Evolutionary conservation across 2,329 filamentous ascomycete genomes (phyloP), one percentile per base, ranked within the genome.

Genomic region (Penicillium sumatraense): DNA sequence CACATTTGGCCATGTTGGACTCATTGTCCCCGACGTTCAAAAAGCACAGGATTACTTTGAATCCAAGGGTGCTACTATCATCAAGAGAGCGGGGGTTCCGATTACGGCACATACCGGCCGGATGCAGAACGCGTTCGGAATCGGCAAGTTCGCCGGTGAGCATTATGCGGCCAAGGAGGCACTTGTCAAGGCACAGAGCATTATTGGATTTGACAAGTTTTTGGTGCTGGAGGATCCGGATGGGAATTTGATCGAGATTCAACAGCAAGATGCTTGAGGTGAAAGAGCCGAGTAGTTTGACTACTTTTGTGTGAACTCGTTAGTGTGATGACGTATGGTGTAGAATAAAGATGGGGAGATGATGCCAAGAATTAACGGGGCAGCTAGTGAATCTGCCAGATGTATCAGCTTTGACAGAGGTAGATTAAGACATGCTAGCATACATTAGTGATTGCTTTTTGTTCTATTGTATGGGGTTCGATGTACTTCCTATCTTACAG

Each of bases 1-100:
- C 58, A 72, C 69, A 2, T 70, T 75, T 42, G 64, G 66, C 13
- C 71, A 76, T 56, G 58, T 75, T 13, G 73, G 73, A 3, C 63
- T 76, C 16, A 63, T 76, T 11, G 74, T 75, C 9, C 71, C 68
- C 1, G 69, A 74, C 52, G 56, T 73, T 4, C 38, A 57, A 16
- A 65, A 63, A 6, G 62, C 68, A 1, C 67, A 74, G 60, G 38
- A 40, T 1, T 58, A 56, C 16, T 40, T 58, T n/a, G 36, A 59
- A 18, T 16, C 5, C 3, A 35, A 40, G 35, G 46, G 49, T 3
- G 52, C 49, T 9, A 14, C 14, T 4, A 49, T 58, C 18, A 29
- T 56, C 9, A 56, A 58, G 49, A 41, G 35, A 13, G 27, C 42
- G 6, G 33, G 21, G 16, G 49, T 31, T n/a, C 40, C 49, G 13